phyloP scores from a whole-genome alignment of 139 green algal genomes.

The Chlamydomonas urium region DNA sequence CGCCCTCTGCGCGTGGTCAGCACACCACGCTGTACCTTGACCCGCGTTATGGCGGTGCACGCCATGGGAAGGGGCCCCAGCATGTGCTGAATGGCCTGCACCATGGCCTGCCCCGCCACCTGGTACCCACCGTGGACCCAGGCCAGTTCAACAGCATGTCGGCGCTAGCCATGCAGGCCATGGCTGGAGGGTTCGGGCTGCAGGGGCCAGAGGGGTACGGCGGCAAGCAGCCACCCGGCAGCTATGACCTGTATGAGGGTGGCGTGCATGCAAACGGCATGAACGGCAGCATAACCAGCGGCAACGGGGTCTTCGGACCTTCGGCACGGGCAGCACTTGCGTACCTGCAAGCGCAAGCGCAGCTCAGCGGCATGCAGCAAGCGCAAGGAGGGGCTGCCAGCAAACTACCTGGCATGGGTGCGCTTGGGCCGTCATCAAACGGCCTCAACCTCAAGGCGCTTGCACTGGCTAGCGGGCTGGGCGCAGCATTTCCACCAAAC shows the following conservation, averaged over 20 bases:
- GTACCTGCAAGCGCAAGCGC: constrained; percentile 13
- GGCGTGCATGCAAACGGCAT: too few species aligned
- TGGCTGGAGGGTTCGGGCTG: neutral
- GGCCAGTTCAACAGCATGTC: too few species aligned
- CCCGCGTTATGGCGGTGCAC: neutral
- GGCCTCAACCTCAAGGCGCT: constrained; percentile 37
- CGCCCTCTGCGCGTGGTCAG: neutral
- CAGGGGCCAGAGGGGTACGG: neutral
- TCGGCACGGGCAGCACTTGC: constrained; percentile 19
- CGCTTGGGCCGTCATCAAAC: constrained; percentile 16
- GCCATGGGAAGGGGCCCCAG: too few species aligned
- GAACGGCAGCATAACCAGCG: constrained; percentile 1
- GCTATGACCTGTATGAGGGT: neutral
- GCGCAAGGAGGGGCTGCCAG: neutral
- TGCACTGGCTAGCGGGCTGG: constrained; percentile 18
- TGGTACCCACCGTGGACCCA: too few species aligned
- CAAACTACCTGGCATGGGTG: neutral
- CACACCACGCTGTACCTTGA: neutral
- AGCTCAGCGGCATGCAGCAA: neutral
- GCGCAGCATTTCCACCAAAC: neutral
- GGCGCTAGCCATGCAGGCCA: neutral
- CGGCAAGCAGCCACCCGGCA: neutral
- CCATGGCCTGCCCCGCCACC: too few species aligned
- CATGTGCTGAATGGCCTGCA: too few species aligned
- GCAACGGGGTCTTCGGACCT: constrained; percentile 5